These are phyloP conservation scores for Paramecium bursaria DNA, from an alignment of 73 alveolate genomes.

Conservation along the genomic window DNA sequence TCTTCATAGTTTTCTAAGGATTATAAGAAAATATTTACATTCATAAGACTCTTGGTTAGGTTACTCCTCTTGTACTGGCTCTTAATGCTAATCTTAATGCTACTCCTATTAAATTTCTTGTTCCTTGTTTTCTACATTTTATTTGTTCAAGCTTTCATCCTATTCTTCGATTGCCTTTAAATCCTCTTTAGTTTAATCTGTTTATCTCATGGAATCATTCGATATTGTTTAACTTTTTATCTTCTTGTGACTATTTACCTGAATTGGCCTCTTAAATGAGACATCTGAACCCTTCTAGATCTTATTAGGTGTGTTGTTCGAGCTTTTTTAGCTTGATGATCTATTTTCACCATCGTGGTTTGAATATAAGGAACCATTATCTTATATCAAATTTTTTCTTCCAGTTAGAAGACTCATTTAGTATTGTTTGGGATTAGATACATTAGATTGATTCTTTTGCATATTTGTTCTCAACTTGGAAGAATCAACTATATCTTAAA, in stretches of 20 bases:
- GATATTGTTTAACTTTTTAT: neutral
- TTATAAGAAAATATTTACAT: too few species aligned
- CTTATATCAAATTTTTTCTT: conserved; percentile 29
- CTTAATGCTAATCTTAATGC: neutral
- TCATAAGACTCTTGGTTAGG: neutral
- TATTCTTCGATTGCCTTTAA: conserved; percentile 17
- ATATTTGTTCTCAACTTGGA: conserved; percentile 3
- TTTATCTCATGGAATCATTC: neutral
- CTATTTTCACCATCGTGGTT: conserved; percentile 25
- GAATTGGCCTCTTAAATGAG: neutral
- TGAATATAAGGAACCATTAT: neutral
- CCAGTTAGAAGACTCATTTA: conserved; percentile 30
- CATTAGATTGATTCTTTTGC: conserved; percentile 1
- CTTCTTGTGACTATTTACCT: neutral
- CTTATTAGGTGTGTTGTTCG: conserved; percentile 29
- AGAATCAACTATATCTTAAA: conserved; percentile 16
- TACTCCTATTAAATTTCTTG: neutral
- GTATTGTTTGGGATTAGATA: conserved; percentile 13
- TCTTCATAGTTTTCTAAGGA: neutral
- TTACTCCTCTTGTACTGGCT: neutral
- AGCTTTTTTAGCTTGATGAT: conserved; percentile 26
- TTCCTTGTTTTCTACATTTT: neutral
- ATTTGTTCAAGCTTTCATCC: neutral
- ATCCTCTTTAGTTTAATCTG: neutral
- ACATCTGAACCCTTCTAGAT: conserved; percentile 7